A percentile compares a stretch with the other conserved stretches of the same genome.
These are phyloP conservation scores for Caloboletus firmus DNA, from an alignment of 1,284 basidiomycete genomes.

Conservation along the genomic window DNA sequence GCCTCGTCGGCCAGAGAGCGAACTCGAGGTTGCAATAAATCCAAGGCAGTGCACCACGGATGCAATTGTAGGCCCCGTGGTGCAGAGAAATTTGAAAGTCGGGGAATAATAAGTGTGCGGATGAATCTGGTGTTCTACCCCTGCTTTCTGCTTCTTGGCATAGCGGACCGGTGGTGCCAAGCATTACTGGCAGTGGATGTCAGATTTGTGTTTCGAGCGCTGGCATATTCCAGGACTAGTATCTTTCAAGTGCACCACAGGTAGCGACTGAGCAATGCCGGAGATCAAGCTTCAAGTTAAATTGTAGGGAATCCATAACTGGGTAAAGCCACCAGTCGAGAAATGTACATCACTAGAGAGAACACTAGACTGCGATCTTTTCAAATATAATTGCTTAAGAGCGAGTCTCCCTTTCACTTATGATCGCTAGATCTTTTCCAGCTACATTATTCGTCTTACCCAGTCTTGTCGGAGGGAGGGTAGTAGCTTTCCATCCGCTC, in stretches of 20 bases:
- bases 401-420: constrained; percentile 8
- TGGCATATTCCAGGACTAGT: background rate
- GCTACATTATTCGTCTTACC: background rate
- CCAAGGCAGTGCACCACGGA: background rate
- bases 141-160: too few species aligned
- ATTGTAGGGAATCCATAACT: background rate
- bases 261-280: background rate
- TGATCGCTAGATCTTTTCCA: constrained; percentile 6
- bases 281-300: background rate
- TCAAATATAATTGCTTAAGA: constrained; percentile 6
- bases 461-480: constrained; percentile 39
- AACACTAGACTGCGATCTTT: background rate
- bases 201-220: background rate
- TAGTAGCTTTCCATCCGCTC: constrained; percentile 74
- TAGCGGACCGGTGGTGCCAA: too few species aligned
- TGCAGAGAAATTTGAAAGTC: background rate
- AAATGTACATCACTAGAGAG: background rate
- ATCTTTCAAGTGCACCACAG: background rate
- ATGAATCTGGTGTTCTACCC: background rate
- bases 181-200: too few species aligned
- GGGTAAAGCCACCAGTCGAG: too few species aligned
- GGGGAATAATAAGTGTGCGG: too few species aligned
- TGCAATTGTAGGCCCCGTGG: background rate
- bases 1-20: background rate
- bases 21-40: background rate